Conservation (phyloP, 2,329 filamentous ascomycete genomes). For the Ilyonectria destructans region DNA sequence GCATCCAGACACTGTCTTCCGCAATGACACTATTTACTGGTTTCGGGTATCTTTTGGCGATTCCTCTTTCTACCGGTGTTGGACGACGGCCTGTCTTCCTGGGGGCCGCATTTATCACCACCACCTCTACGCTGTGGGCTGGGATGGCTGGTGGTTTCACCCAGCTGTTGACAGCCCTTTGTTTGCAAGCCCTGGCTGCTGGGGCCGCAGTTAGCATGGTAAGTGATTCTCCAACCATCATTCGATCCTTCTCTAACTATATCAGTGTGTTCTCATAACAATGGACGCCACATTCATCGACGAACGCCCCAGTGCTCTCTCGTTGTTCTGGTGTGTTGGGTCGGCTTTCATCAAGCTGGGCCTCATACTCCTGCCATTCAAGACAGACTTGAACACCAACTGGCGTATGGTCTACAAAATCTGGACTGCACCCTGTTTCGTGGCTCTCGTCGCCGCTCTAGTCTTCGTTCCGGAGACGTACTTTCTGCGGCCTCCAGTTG, state of each 20-base stretch:
- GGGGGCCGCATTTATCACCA: slow-evolving; percentile 12
- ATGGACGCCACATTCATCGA: slow-evolving; percentile 41
- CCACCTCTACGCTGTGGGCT: slow-evolving; percentile 30
- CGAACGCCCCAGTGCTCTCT: slow-evolving; percentile 36
- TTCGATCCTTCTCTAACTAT: not conserved
- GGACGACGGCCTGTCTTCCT: slow-evolving; percentile 36
- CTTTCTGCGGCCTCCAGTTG: slow-evolving; percentile 38
- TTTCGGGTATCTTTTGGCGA: slow-evolving; percentile 23
- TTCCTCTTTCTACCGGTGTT: slow-evolving; percentile 37
- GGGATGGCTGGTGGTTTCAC: slow-evolving; percentile 21
- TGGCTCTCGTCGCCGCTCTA: slow-evolving; percentile 15
- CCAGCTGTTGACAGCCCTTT: slow-evolving; percentile 20
- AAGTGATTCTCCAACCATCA: not conserved
- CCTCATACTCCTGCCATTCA: slow-evolving; percentile 16
- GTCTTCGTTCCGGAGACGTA: slow-evolving; percentile 37
- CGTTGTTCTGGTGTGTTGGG: slow-evolving; percentile 32
- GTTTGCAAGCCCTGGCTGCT: slow-evolving; percentile 31
- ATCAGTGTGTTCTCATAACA: slow-evolving; percentile 26
- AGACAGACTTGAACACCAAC: not conserved
- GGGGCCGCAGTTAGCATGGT: slow-evolving; percentile 32
- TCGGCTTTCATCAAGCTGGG: slow-evolving; percentile 30
- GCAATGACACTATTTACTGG: slow-evolving; percentile 39
- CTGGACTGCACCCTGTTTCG: slow-evolving; percentile 20
- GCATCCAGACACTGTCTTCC: slow-evolving; percentile 9
- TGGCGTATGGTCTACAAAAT: slow-evolving; percentile 35